Percentiles rank a stretch among this genome's conserved stretches.
phyloP scores from a whole-genome alignment of 2,329 filamentous ascomycete species.

The Fusarium heterosporum region DNA sequence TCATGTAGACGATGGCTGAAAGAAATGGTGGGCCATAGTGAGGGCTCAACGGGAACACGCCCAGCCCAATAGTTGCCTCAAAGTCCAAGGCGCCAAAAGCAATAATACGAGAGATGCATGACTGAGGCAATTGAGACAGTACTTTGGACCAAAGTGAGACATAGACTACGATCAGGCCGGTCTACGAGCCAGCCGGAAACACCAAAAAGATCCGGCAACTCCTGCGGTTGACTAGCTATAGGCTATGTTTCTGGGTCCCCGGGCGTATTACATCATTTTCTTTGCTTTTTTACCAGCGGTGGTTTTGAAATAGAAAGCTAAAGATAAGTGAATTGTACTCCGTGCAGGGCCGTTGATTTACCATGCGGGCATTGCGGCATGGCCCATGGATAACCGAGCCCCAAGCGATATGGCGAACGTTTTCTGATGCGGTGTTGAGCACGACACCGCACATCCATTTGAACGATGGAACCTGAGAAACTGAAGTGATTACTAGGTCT shows the following conservation, averaged over 20 bases:
- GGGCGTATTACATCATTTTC: constrained; percentile 43
- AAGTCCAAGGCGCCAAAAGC: constrained; percentile 35
- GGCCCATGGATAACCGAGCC: constrained; percentile 3
- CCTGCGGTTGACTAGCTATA: constrained; percentile 31
- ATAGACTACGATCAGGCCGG: constrained; percentile 37
- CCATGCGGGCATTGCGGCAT: neutral
- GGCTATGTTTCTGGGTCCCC: constrained; percentile 34
- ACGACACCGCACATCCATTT: constrained; percentile 5
- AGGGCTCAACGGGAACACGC: constrained; percentile 26
- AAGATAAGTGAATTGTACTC: constrained; percentile 10
- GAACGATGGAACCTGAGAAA: constrained; percentile 14
- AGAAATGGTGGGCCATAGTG: constrained; percentile 41
- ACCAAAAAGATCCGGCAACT: constrained; percentile 37
- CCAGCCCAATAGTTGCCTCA: constrained; percentile 41
- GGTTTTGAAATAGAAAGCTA: constrained; percentile 29
- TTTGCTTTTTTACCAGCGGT: constrained; percentile 30
- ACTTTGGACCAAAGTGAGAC: constrained; percentile 43
- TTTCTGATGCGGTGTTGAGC: constrained; percentile 4
- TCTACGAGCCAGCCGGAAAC: constrained; percentile 33
- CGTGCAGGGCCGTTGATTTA: constrained; percentile 16
- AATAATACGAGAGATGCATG: constrained; percentile 34
- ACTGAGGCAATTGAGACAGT: constrained; percentile 35
- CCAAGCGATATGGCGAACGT: constrained; percentile 11
- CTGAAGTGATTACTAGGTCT: constrained; percentile 26
- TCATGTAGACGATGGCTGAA: constrained; percentile 40